Conservation (phyloP, 1,139 yeast genomes). For the Diutina ranongensis region DNA sequence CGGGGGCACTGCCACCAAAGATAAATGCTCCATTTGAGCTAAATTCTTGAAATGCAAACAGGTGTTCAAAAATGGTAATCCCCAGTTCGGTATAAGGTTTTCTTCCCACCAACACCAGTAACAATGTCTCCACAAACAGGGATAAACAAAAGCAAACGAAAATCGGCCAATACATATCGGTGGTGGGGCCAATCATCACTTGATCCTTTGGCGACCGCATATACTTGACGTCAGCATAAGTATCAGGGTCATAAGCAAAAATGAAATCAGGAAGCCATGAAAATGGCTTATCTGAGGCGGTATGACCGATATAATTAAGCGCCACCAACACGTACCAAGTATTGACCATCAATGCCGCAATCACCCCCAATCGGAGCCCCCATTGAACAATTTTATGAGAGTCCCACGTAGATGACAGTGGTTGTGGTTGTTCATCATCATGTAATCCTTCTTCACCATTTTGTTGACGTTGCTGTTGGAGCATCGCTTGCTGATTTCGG, state of each 20-base stretch:
- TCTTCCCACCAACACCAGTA: slow-evolving; percentile 46
- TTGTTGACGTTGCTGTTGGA: background rate
- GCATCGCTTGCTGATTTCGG: background rate
- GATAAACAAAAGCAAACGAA: slow-evolving; percentile 51
- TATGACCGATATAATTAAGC: background rate
- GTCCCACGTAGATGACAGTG: background rate
- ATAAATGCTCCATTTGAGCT: slow-evolving; percentile 31
- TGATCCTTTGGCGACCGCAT: slow-evolving; percentile 22
- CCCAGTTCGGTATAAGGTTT: slow-evolving; percentile 59
- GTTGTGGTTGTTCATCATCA: too few species aligned
- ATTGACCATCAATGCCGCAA: background rate
- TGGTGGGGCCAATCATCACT: slow-evolving; percentile 38
- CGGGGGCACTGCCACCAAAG: slow-evolving; percentile 13
- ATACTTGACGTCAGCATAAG: slow-evolving; percentile 17
- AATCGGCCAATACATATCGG: slow-evolving; percentile 52
- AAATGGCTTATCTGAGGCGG: background rate
- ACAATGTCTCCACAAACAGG: slow-evolving; percentile 60
- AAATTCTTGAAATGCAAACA: slow-evolving; percentile 63
- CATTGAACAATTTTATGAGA: background rate
- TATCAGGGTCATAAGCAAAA: slow-evolving; percentile 25
- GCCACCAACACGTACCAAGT: background rate
- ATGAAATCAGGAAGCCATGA: slow-evolving; percentile 7
- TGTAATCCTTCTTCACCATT: background rate
- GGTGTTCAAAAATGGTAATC: slow-evolving; percentile 61
- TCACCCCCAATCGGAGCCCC: background rate